Evolutionary conservation across 495 filamentous ascomycete species (phyloP), one percentile per base, ranked within the genome.

Genomic region (Lophiotrema nucula): DNA sequence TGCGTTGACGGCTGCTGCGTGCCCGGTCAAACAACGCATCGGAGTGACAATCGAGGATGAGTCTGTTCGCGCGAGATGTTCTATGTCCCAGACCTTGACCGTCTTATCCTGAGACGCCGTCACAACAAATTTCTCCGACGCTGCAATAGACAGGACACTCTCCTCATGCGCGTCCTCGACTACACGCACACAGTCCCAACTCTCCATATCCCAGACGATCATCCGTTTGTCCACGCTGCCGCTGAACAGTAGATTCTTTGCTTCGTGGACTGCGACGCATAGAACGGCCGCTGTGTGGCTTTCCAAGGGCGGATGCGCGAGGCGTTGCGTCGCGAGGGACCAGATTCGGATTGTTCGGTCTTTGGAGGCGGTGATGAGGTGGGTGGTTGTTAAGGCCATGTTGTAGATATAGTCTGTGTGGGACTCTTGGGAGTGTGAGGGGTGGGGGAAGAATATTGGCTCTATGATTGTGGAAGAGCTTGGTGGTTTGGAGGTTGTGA

Each of bases 1-100:
- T 25, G n/a, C 21, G 50, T 44, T 53, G 35, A 53, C 35, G 16
- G 48, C 31, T 10, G 48, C 48, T 4, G 48, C 13, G 21, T 39
- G 28, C 6, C 31, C 48, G 22, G 18, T 11, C 18, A 27, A 26
- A n/a, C n/a, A n/a, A 25, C 4, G 44, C 18, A 11, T 33, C 2
- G 26, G 2, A 48, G 26, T 2, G 15, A 15, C 31, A 35, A 8
- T 35, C 31, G 31, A 15, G 15, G 8, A 8, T 15, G 31, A 8
- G 8, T 35, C 31, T 15, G 8, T 35, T 15, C 15, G 8, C 24
- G n/a, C 4, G 3, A 48, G 10, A 11, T 28, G 12, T n/a, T 10
- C 6, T 6, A 27, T 27, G 5, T 13, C 3, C 47, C 47, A 50
- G 3, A 50, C 31, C 15, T 21, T 19, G 8, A 22, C 31, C 8